These are phyloP conservation scores for Nepenthes gracilis DNA, from an alignment of 148 eudicot species.

Conservation along the genomic window DNA sequence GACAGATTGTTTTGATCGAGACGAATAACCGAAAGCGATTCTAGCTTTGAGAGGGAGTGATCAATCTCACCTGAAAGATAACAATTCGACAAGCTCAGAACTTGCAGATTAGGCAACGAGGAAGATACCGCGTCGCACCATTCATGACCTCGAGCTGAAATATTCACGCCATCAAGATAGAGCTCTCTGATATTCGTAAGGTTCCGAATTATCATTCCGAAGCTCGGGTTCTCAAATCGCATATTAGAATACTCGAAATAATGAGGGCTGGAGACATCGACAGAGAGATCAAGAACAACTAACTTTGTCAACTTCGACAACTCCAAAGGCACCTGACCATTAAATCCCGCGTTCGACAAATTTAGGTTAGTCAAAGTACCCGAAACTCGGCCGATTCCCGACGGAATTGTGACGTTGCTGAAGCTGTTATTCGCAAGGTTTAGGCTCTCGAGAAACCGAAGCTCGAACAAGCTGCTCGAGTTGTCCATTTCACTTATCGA, in stretches of 20 bases:
- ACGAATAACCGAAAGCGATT: conserved; percentile 7
- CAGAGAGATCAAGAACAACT: conserved; percentile 29
- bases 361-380: conserved; percentile 21
- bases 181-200: conserved; percentile 21
- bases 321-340: conserved; percentile 19
- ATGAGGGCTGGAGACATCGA: conserved; percentile 7
- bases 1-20: conserved; percentile 13
- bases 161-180: conserved; percentile 24
- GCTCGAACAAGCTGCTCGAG: too few species aligned
- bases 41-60: conserved; percentile 12
- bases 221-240: conserved; percentile 8
- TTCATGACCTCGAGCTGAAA: conserved; percentile 15
- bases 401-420: too few species aligned
- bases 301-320: conserved; percentile 16
- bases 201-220: conserved; percentile 16
- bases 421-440: too few species aligned
- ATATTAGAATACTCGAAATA: not conserved
- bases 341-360: conserved; percentile 19
- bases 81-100: conserved; percentile 22
- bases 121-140: conserved; percentile 21
- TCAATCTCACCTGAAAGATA: conserved; percentile 18
- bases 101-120: conserved; percentile 20
- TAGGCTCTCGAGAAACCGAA: too few species aligned
- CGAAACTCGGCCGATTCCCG: conserved; percentile 11
- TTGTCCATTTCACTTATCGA: too few species aligned